Evolutionary conservation across 176 grass and related monocot species (phyloP), one percentile per base, ranked within the genome.

Genomic region (Oryza meyeriana): DNA sequence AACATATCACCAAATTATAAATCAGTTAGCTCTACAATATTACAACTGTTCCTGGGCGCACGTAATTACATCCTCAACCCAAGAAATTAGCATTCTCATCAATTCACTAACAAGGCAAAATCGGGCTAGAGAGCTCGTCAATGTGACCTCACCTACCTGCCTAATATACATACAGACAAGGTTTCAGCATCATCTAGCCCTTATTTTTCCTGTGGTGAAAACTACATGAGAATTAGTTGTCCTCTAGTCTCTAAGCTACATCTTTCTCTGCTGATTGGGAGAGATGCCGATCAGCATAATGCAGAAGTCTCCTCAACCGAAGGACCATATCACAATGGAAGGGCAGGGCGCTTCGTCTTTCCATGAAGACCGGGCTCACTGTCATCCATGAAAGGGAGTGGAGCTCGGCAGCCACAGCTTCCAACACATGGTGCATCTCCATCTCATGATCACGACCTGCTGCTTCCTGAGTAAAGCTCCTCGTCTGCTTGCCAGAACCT

Each of bases 321-420:
- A 93, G 31, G 64, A 97, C 85, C 91, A 93, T 92, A 22, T 97
- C 94, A 61, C 94, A 97, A 75, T 97, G 94, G 69, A 94, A 89
- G 38, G 94, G 94, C 50, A 97, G 80, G 26, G 85, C 83, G 18
- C 85, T 94, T 20, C 94, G 89, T 65, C 94, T 85, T 58, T 97
- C 94, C 16, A 71, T 72, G 16, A 74, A 97, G 14, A 97, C 66
- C 0, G 94, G 92, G 81, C 94, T 97, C 64, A 83, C 92, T 12
- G 96, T 99, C 87, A 99, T 89, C 96, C 96, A 99, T 32, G 93
- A 93, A 78, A 99, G 91, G 30, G 88, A 79, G 59, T 95, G 88
- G 77, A 99, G 88, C 82, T 99, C 96, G 3, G 96, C 87, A 0
- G 90, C 85, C 31, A 99, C 87, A 1, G 85, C n/a, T n/a, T n/a